Percentiles rank a stretch among this genome's conserved stretches.
phyloP scores from a whole-genome alignment of 31 red algal genomes.

The Odonthalia washingtoniensis region DNA sequence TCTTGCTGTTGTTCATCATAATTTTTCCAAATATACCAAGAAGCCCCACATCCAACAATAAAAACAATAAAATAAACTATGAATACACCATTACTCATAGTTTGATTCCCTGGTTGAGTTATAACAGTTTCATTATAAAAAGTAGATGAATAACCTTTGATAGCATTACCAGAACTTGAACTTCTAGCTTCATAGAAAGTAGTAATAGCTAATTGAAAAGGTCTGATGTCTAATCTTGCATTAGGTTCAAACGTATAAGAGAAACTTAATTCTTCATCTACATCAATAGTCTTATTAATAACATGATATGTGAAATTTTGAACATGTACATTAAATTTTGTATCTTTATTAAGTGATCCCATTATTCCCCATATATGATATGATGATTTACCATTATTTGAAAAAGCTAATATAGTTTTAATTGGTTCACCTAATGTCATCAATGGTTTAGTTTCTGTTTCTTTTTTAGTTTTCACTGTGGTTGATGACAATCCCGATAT shows the following conservation, averaged over 20 bases:
- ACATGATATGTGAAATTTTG: slow-evolving; percentile 87
- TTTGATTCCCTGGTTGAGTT: slow-evolving; percentile 45
- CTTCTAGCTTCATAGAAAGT: slow-evolving; percentile 84
- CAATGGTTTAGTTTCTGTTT: slow-evolving; percentile 11
- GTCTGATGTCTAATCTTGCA: slow-evolving; percentile 72
- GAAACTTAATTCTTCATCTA: slow-evolving; percentile 74
- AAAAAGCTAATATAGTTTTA: slow-evolving; percentile 65
- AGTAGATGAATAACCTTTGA: slow-evolving; percentile 68
- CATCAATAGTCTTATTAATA: slow-evolving; percentile 83
- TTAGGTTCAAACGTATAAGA: slow-evolving; percentile 81
- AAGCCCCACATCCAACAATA: slow-evolving; percentile 16
- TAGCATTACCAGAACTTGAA: slow-evolving; percentile 47
- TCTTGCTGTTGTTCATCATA: not conserved
- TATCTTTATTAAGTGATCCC: slow-evolving; percentile 75
- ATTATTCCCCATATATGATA: slow-evolving; percentile 86
- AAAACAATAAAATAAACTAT: slow-evolving; percentile 40
- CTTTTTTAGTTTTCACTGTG: too few species aligned
- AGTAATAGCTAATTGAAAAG: slow-evolving; percentile 75
- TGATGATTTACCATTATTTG: slow-evolving; percentile 53
- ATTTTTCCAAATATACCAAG: slow-evolving; percentile 20
- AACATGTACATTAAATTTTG: slow-evolving; percentile 68
- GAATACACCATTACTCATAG: slow-evolving; percentile 65
- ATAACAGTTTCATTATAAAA: slow-evolving; percentile 78
- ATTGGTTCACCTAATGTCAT: slow-evolving; percentile 55
- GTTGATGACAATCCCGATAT: slow-evolving; percentile 27